Evolutionary conservation across 75 land plant genomes (phyloP).

Genomic region (Sequoiadendron giganteum): DNA sequence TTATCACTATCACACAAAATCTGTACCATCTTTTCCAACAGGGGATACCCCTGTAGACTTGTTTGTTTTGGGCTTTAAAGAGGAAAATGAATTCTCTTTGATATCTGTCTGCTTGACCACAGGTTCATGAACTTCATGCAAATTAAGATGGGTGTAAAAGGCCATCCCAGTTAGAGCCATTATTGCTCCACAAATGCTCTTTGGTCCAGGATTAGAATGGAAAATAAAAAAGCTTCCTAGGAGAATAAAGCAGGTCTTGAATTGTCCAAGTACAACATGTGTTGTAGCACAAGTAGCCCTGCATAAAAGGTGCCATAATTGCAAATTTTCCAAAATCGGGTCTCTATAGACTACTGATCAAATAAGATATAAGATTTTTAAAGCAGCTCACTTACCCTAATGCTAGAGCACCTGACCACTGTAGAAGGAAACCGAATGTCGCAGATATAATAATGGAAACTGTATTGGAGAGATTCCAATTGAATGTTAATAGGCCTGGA

Average conservation of each 20-base stretch:
- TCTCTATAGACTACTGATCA: neutral
- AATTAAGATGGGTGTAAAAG: slow-evolving; percentile 66
- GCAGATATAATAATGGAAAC: slow-evolving; percentile 70
- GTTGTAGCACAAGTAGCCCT: slow-evolving; percentile 91
- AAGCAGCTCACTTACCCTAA: slow-evolving; percentile 62
- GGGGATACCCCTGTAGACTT: slow-evolving; percentile 2
- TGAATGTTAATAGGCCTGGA: slow-evolving; percentile 72
- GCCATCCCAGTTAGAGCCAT: slow-evolving; percentile 85
- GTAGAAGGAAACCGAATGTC: slow-evolving; percentile 77
- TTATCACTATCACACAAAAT: slow-evolving; percentile 7
- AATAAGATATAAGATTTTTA: slow-evolving; percentile 6
- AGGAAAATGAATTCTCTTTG: slow-evolving; percentile 2
- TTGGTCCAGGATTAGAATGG: slow-evolving; percentile 68
- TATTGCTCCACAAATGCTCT: slow-evolving; percentile 67
- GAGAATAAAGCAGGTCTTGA: slow-evolving; percentile 86
- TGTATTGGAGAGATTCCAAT: slow-evolving; percentile 58
- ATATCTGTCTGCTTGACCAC: slow-evolving; percentile 1
- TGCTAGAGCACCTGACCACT: slow-evolving; percentile 94
- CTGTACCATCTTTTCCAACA: slow-evolving; percentile 5
- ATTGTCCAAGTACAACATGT: slow-evolving; percentile 90
- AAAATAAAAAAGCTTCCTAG: slow-evolving; percentile 77
- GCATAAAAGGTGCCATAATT: slow-evolving; percentile 14
- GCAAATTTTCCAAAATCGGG: neutral
- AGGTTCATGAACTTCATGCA: slow-evolving; percentile 14
- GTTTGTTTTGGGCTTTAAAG: slow-evolving; percentile 2